Evolutionary conservation across 179 eudicot genomes (phyloP), one percentile per base, ranked within the genome.

Genomic region (Beta lomatogona): DNA sequence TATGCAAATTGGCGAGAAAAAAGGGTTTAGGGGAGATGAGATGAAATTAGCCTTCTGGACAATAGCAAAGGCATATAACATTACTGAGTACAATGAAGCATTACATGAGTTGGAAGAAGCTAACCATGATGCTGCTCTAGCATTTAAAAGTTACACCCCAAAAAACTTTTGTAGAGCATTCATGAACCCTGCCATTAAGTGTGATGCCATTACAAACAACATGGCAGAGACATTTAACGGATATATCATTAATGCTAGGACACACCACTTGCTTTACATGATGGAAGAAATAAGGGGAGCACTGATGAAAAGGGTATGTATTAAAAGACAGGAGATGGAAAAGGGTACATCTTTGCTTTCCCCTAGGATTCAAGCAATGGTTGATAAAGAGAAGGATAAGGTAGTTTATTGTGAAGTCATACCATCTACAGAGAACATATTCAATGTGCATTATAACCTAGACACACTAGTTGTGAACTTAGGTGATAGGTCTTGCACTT

Each of bases 11-110:
- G 58, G 68, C 45, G n/a, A 79, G 8, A 69, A 70, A 12, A 5
- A 6, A 6, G 36, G 36, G 36, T 44, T 5, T 5, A 79, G 25
- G 9, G 76, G 81, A 0, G 25, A 79, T 44, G 81, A 79, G 8
- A 5, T 78, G 31, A 78, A 68, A 18, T 6, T 78, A 12, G 9
- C 18, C 1, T 79, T 79, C 15, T 79, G 76, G 76, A 79, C 58
- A 14, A 50, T 55, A 4, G 66, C 57, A 2, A 48, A 53, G 46
- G 63, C 73, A 0, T 66, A 67, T 1, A 50, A 19, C 15, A n/a
- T n/a, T n/a, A n/a, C n/a, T n/a, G n/a, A n/a, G n/a, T n/a, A n/a
- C n/a, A n/a, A n/a, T n/a, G n/a, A n/a, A n/a, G n/a, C n/a, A n/a
- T n/a, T n/a, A n/a, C n/a, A n/a, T n/a, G n/a, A n/a, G n/a, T n/a